phyloP scores from a whole-genome alignment of 202 grass and related monocot species.

The Cymbopogon flexuosus region DNA sequence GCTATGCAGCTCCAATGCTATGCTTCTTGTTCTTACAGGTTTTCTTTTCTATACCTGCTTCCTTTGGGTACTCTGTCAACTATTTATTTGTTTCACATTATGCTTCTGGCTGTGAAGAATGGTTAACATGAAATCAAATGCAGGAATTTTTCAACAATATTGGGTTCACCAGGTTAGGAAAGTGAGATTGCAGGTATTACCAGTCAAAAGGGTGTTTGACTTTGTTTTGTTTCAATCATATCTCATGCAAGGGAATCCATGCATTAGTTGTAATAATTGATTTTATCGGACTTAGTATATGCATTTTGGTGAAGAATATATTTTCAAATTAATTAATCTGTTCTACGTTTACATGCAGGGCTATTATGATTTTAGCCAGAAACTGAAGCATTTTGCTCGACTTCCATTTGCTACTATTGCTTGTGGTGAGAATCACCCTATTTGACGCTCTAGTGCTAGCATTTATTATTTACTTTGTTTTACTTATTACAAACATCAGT shows the following conservation, averaged over 20 bases:
- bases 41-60: constrained; percentile 16
- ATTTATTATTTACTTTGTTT: constrained; percentile 22
- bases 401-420: constrained; percentile 78
- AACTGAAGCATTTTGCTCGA: constrained; percentile 70
- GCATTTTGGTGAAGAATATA: neutral
- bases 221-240: constrained; percentile 18
- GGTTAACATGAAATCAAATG: constrained; percentile 9
- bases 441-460: constrained; percentile 1
- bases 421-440: constrained; percentile 43
- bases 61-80: neutral
- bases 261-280: neutral
- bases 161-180: constrained; percentile 96
- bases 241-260: constrained; percentile 1
- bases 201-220: neutral
- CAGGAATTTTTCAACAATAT: constrained; percentile 97
- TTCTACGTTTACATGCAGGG: constrained; percentile 47
- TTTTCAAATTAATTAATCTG: constrained; percentile 26
- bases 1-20: constrained; percentile 82
- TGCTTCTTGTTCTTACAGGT: constrained; percentile 86
- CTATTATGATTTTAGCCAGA: constrained; percentile 93
- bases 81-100: constrained; percentile 3
- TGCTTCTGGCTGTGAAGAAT: neutral
- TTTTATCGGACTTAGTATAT: neutral
- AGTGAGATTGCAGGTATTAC: constrained; percentile 90
- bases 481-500: neutral